These are phyloP conservation scores for Gossypium longicalyx DNA, from an alignment of 345 rosid species.

Conservation along the genomic window DNA sequence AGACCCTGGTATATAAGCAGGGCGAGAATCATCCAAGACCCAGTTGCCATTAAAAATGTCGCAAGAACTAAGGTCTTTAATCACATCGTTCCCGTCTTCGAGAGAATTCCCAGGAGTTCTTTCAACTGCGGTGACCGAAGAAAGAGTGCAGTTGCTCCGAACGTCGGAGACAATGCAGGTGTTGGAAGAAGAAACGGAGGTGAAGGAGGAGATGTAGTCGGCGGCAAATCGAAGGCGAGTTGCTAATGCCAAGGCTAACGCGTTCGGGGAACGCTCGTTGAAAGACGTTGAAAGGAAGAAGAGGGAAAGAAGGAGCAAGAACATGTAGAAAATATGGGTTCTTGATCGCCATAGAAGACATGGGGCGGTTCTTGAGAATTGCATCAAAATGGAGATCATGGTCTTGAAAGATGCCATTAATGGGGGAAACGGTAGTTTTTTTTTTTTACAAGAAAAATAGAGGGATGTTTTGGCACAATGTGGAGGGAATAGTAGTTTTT, in stretches of 20 bases:
- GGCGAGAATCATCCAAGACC: constrained; percentile 47
- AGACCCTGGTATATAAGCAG: constrained; percentile 49
- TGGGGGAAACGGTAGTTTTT: not conserved
- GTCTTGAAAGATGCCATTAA: constrained; percentile 22
- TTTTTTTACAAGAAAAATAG: not conserved
- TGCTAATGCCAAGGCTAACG: constrained; percentile 37
- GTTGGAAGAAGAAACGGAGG: constrained; percentile 37
- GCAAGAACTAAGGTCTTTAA: constrained; percentile 43
- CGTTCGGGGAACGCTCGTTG: constrained; percentile 36
- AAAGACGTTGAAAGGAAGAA: constrained; percentile 41
- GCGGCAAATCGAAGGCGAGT: constrained; percentile 50
- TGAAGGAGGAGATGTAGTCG: constrained; percentile 41
- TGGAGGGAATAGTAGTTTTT: not conserved
- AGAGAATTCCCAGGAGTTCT: constrained; percentile 22
- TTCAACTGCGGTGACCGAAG: constrained; percentile 33
- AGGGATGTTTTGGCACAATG: not conserved
- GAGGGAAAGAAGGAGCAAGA: constrained; percentile 41
- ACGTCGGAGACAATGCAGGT: constrained; percentile 38
- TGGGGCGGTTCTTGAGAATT: constrained; percentile 17
- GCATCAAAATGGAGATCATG: constrained; percentile 11
- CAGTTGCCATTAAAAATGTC: constrained; percentile 60
- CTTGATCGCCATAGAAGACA: constrained; percentile 26
- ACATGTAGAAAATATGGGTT: constrained; percentile 34
- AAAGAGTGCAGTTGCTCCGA: constrained; percentile 40
- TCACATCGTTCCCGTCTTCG: constrained; percentile 11